phyloP scores from a whole-genome alignment of 1,284 basidiomycete genomes.

The Puccinia sorghi region DNA sequence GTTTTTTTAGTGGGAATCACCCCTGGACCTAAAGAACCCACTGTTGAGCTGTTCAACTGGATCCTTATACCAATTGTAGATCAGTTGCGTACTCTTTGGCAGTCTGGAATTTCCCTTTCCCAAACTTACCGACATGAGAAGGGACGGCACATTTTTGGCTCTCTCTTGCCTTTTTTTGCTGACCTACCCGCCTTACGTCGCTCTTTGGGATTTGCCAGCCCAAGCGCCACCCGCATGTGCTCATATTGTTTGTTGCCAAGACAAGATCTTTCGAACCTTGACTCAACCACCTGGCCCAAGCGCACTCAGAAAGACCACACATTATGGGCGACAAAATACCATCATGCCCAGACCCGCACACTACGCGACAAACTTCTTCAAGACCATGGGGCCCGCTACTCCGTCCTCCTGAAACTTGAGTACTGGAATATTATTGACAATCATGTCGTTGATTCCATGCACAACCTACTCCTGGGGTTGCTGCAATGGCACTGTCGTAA shows the following conservation, averaged over 20 bases:
- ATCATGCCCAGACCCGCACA: neutral
- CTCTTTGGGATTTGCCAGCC: constrained; percentile 31
- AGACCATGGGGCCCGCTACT: constrained; percentile 24
- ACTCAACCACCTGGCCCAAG: neutral
- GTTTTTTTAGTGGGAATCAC: constrained; percentile 59
- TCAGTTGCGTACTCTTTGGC: constrained; percentile 57
- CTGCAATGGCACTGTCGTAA: constrained; percentile 16
- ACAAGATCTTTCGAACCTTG: constrained; percentile 12
- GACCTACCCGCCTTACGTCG: constrained; percentile 51
- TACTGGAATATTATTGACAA: constrained; percentile 38
- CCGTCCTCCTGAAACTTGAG: neutral
- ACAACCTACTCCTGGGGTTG: constrained; percentile 32
- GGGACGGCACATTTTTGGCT: constrained; percentile 5
- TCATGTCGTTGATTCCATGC: constrained; percentile 37
- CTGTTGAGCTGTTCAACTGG: constrained; percentile 55
- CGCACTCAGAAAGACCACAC: neutral
- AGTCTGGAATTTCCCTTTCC: constrained; percentile 54
- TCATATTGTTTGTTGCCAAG: constrained; percentile 40
- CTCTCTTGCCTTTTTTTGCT: constrained; percentile 48
- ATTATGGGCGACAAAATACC: neutral
- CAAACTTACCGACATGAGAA: neutral
- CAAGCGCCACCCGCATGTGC: constrained; percentile 35
- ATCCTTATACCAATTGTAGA: constrained; percentile 57
- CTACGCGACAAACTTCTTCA: neutral
- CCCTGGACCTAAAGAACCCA: constrained; percentile 55